Evolutionary conservation across 163 green algal genomes (phyloP), one percentile per base, ranked within the genome.

Genomic region (Chlamydomonas reinhardtii): DNA sequence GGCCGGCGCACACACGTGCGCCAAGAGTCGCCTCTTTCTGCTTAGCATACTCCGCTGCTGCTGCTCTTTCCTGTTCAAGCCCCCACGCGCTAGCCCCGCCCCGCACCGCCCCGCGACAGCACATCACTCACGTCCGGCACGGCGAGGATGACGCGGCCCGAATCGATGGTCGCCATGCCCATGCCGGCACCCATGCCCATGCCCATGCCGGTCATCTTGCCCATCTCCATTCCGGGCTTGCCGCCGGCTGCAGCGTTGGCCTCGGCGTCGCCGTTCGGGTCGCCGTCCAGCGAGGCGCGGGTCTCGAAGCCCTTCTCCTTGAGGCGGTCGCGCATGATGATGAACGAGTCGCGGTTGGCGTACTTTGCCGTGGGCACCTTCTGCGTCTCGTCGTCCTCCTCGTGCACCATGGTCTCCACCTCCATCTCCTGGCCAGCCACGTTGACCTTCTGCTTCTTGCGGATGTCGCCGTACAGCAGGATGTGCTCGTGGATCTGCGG

Each of bases 401-500:
- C 74, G 25, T 54, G n/a, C 65, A 93, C 73, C 73, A 90, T 83
- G n/a, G 81, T 85, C 76, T 92, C 88, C 29, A 92, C 80, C 71
- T 92, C 85, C 35, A 92, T 64, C 34, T 91, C 86, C 61, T 91
- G 31, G 59, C 92, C 91, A 32, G 86, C 92, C 24, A 94, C 84
- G 27, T 82, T 90, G 56, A 93, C 89, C 84, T 92, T 93, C 29
- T 81, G 89, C 31, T 85, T 90, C 88, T 94, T 94, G 84, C 87
- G 89, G 62, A 95, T 84, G 84, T 95, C 90, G 62, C 93, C 93
- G 62, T 96, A 85, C 62, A 94, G 90, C 65, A 96, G 74, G 74
- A 96, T 93, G 82, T 96, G 90, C 85, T 93, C 76, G 83, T 90
- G 90, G 56, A 96, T 94, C 91, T 93, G 88, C 35, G 8, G 27